These are phyloP conservation scores for Byssochlamys sp. DNA, from an alignment of 2,329 filamentous ascomycete genomes.

Conservation along the genomic window DNA sequence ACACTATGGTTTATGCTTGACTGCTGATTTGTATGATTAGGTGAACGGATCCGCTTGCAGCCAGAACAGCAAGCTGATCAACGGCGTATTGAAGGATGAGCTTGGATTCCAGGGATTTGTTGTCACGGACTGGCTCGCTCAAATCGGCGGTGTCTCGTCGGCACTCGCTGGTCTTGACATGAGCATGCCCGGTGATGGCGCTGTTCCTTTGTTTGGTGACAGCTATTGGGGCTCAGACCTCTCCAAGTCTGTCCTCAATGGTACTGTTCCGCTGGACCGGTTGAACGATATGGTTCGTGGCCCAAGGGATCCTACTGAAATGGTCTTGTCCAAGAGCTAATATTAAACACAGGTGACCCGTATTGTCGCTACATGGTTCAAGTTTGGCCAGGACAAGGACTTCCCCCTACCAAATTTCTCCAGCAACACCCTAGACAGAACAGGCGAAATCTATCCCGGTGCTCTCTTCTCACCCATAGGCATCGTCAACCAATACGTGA, in stretches of 20 bases:
- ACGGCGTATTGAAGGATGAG: constrained; percentile 63
- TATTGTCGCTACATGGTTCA: constrained; percentile 50
- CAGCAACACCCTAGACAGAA: constrained; percentile 46
- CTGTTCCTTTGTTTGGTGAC: constrained; percentile 43
- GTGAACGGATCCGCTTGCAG: constrained; percentile 58
- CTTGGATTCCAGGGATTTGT: constrained; percentile 63
- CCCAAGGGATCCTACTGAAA: neutral
- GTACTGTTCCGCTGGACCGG: constrained; percentile 46
- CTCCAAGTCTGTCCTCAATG: constrained; percentile 47
- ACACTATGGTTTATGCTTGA: neutral
- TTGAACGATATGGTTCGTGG: constrained; percentile 41
- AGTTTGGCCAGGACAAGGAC: constrained; percentile 48
- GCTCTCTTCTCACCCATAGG: constrained; percentile 52
- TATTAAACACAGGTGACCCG: constrained; percentile 38
- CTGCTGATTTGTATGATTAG: constrained; percentile 18
- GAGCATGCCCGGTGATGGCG: constrained; percentile 57
- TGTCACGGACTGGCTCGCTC: constrained; percentile 61
- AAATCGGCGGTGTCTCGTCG: constrained; percentile 50
- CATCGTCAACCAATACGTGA: constrained; percentile 60
- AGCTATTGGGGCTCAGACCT: constrained; percentile 50
- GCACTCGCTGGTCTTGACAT: constrained; percentile 58
- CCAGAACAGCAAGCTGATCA: constrained; percentile 59
- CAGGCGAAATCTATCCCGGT: constrained; percentile 49
- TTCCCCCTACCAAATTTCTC: constrained; percentile 52
- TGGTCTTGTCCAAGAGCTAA: constrained; percentile 3